Percentiles rank a stretch among this genome's conserved stretches.
These are phyloP conservation scores for Anthracocystis walkeri DNA, from an alignment of 1,284 basidiomycete genomes.

Conservation along the genomic window DNA sequence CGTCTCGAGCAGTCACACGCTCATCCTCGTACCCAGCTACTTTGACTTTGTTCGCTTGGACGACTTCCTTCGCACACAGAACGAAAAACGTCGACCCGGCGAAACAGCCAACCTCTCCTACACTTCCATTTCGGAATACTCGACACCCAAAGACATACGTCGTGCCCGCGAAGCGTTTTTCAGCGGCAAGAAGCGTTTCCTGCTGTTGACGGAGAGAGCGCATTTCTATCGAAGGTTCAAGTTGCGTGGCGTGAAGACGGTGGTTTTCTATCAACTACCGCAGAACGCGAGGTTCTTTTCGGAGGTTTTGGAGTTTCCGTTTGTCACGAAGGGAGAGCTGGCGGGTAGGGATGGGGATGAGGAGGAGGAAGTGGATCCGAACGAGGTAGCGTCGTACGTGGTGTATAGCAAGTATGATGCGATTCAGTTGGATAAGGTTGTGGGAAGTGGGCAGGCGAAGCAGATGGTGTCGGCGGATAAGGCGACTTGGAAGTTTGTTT, in stretches of 20 bases:
- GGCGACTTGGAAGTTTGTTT: constrained; percentile 61
- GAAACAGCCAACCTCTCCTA: constrained; percentile 71
- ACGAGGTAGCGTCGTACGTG: constrained; percentile 74
- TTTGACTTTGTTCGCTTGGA: constrained; percentile 95
- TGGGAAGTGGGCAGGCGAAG: constrained; percentile 69
- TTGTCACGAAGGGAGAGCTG: constrained; percentile 72
- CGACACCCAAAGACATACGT: constrained; percentile 90
- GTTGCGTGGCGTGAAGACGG: constrained; percentile 82
- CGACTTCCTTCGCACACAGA: constrained; percentile 78
- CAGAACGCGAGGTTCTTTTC: constrained; percentile 91
- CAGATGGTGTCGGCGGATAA: constrained; percentile 57
- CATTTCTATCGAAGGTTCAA: constrained; percentile 90
- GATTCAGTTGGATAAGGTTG: constrained; percentile 85
- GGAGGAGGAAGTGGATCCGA: constrained; percentile 76
- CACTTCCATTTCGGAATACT: constrained; percentile 92
- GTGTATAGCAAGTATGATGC: constrained; percentile 89
- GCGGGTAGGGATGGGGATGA: constrained; percentile 1
- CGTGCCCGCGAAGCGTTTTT: constrained; percentile 94
- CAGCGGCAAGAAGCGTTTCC: constrained; percentile 83
- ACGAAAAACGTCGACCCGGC: constrained; percentile 68
- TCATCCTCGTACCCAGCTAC: constrained; percentile 91
- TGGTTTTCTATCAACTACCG: constrained; percentile 92
- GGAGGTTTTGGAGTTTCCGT: constrained; percentile 86
- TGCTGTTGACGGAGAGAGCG: constrained; percentile 94
- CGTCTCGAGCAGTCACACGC: constrained; percentile 86